Percentiles rank a stretch among this genome's conserved stretches.
These are phyloP conservation scores for Xanthoconium stramineum DNA, from an alignment of 768 basidiomycete species.

Conservation along the genomic window DNA sequence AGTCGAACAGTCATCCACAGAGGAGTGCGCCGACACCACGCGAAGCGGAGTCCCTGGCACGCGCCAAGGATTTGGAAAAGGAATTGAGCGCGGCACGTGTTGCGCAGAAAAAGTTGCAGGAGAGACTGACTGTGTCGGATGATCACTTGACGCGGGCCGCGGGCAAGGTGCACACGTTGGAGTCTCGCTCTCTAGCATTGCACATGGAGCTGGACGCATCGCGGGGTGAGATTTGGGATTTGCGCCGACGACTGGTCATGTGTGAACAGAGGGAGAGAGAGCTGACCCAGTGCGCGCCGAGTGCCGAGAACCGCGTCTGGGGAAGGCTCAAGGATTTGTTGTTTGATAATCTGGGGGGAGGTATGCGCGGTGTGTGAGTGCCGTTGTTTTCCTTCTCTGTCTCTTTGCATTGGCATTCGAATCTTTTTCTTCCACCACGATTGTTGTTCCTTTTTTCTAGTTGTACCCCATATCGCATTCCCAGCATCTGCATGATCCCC, in stretches of 20 bases:
- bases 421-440: not conserved
- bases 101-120: constrained; percentile 17
- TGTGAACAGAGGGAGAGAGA: constrained; percentile 23
- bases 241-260: constrained; percentile 24
- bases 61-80: constrained; percentile 22
- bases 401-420: constrained; percentile 5
- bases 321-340: constrained; percentile 29
- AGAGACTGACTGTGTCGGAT: constrained; percentile 16
- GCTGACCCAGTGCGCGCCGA: constrained; percentile 10
- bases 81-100: constrained; percentile 19
- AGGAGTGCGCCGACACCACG: not conserved
- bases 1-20: not conserved
- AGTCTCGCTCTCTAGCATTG: constrained; percentile 22
- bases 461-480: constrained; percentile 20
- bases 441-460: constrained; percentile 6
- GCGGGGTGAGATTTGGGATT: constrained; percentile 17
- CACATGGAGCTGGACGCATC: constrained; percentile 16
- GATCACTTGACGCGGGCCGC: constrained; percentile 15
- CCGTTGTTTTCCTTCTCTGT: not conserved
- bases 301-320: constrained; percentile 24
- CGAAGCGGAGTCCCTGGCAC: constrained; percentile 6
- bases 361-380: constrained; percentile 21
- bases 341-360: constrained; percentile 24
- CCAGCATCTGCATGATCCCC: constrained; percentile 22
- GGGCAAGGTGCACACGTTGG: constrained; percentile 13